phyloP scores from a whole-genome alignment of 768 basidiomycete genomes.

The Fomitopsis pulvina region DNA sequence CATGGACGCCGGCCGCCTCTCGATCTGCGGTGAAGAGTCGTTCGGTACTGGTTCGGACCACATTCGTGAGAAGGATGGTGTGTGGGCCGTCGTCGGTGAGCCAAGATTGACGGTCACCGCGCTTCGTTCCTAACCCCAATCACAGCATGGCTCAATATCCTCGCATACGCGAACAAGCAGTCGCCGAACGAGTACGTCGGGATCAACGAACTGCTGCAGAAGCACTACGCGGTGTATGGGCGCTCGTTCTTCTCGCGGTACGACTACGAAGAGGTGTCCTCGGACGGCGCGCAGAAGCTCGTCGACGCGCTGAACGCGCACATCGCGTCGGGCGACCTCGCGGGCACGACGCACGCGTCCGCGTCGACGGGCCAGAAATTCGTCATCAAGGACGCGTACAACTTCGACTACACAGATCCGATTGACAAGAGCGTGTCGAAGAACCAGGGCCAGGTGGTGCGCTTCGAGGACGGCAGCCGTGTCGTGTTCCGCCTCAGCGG shows the following conservation, averaged over 20 bases:
- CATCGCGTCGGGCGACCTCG: constrained; percentile 62
- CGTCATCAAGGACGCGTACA: constrained; percentile 68
- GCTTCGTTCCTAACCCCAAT: neutral
- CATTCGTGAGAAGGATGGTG: constrained; percentile 98
- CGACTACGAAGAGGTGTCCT: constrained; percentile 97
- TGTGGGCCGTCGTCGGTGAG: constrained; percentile 95
- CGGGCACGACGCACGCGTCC: constrained; percentile 61
- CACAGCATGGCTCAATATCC: constrained; percentile 93
- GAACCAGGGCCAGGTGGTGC: constrained; percentile 94
- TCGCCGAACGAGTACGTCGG: constrained; percentile 73
- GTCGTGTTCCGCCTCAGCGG: constrained; percentile 96
- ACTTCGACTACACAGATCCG: constrained; percentile 98
- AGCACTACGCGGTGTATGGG: constrained; percentile 89
- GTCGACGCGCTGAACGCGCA: constrained; percentile 72
- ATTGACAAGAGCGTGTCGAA: constrained; percentile 89
- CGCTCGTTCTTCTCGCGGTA: constrained; percentile 98
- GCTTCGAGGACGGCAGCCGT: constrained; percentile 86
- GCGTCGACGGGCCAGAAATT: constrained; percentile 63
- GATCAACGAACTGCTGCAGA: constrained; percentile 85
- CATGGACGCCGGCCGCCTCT: constrained; percentile 97
- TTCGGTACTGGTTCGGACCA: constrained; percentile 99
- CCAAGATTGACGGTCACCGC: constrained; percentile 5
- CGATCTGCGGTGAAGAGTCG: constrained; percentile 98
- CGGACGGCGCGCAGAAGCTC: constrained; percentile 82
- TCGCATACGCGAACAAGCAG: constrained; percentile 79